Percentiles rank a stretch among this genome's conserved stretches.
These are phyloP conservation scores for Fusarium decemcellulare DNA, from an alignment of 2,329 filamentous ascomycete genomes.

Conservation along the genomic window DNA sequence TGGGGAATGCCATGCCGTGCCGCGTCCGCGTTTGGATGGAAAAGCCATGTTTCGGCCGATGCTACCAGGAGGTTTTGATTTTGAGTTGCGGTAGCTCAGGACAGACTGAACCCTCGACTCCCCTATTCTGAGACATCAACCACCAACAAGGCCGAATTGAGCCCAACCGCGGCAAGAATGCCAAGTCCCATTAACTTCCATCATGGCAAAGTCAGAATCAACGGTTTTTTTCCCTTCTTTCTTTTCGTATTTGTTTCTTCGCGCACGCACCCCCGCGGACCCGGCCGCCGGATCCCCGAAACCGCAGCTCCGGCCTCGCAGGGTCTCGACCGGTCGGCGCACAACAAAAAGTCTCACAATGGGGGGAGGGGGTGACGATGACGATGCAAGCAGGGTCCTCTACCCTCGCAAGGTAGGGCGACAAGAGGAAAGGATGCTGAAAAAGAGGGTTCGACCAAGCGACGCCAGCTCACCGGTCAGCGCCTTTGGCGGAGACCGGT, in stretches of 20 bases:
- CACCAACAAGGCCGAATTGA: too few relatives aligned
- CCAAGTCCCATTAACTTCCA: conserved; percentile 8
- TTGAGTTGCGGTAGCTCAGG: conserved; percentile 22
- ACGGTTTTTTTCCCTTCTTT: not conserved
- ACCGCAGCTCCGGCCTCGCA: not conserved
- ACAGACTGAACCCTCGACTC: not conserved
- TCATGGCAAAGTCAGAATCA: conserved; percentile 14
- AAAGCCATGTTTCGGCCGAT: conserved; percentile 18
- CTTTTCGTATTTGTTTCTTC: too few relatives aligned
- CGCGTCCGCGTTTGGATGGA: conserved; percentile 25
- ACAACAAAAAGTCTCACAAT: not conserved
- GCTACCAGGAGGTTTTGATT: not conserved
- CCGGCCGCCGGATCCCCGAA: conserved; percentile 14
- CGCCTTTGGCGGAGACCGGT: not conserved
- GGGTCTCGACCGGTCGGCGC: not conserved
- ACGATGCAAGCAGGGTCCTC: conserved; percentile 1
- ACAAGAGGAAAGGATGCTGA: not conserved
- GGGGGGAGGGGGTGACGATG: not conserved
- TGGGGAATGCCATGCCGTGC: conserved; percentile 25
- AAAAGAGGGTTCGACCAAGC: too few relatives aligned
- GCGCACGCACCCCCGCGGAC: conserved; percentile 4
- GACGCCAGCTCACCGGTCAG: conserved; percentile 11
- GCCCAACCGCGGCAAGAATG: not conserved
- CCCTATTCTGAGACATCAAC: not conserved
- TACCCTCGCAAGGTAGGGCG: not conserved